Evolutionary conservation across 2,329 filamentous ascomycete species (phyloP), one percentile per base, ranked within the genome.

Genomic region (Bipolaris gigantea): DNA sequence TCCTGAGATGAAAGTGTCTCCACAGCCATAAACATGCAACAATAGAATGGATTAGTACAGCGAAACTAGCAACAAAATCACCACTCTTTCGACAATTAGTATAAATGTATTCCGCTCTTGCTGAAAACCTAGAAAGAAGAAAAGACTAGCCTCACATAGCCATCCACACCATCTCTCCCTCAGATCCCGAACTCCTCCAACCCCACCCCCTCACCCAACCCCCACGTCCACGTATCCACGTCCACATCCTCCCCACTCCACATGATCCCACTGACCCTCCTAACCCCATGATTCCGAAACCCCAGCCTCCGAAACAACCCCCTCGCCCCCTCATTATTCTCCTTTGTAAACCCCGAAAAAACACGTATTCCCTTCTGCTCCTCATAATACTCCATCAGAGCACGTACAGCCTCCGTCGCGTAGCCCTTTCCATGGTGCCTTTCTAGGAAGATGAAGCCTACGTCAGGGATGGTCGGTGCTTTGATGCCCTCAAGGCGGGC

Each of bases 361-460:
- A 43, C 46, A 7, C n/a, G 34, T 2, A 40, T 10, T 5, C 55
- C 58, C 15, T 51, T 60, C 19, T 50, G 21, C 4, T 56, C 49
- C 1, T 13, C 15, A 27, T 45, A 56, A 19, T 50, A 56, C 40
- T 54, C 25, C 43, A 60, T 50, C 23, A 59, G 19, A 0, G n/a
- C 43, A 1, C 11, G 16, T 3, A 45, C 30, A 5, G 57, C 61
- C 36, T 66, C 64, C 0, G 49, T 55, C 15, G 64, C 64, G 21
- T 63, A 64, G 2, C 64, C 64, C 6, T 54, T 57, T 1, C 64
- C 60, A 16, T 53, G 58, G 34, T 55, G 55, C 11, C 13, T 11
- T 3, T 50, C 55, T 11, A 64, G 21, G 15, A 65, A 42, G 15
- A 53, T 54, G 40, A 61, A 65, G 2, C 64, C 62, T 3, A 66